Base-by-base conservation (phyloP, 1,284 basidiomycete genomes). In the Marasmius oreades region DNA sequence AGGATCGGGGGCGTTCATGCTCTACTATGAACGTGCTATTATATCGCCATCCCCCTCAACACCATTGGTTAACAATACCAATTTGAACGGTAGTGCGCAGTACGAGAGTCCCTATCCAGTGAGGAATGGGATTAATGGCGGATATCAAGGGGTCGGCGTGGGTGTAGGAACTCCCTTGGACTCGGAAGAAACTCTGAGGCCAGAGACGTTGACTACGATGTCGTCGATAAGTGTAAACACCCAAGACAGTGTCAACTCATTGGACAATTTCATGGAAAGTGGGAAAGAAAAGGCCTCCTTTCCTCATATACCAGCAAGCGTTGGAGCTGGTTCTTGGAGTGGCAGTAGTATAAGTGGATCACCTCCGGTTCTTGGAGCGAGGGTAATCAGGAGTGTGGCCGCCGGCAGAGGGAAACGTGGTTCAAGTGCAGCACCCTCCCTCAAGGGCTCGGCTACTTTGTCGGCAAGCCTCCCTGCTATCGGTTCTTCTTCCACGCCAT, bases 1-100 rank as follows among this genome's bases (percentile, higher is more conserved):
- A 69, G 85, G 85, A 39, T 77, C 79, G 14, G 84, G 84, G 43
- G 90, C 84, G 51, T 94, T 95, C 68, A 90, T 97, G 88, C 78
- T 96, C 42, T 96, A 93, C 66, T 97, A 97, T 66, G 93, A 97
- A 75, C 80, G 85, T 45, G 83, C 88, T 42, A 72, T 74, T 62
- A 70, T 70, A 61, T 73, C 73, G 54, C 60, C 56, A 59, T 44
- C 60, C 56, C 50, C 46, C n/a, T 28, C 34, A 18, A 31, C 55
- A 22, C 14, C 45, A 11, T 8, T 33, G 16, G 48, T 39, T 24
- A 44, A 55, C 51, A 20, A 37, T 12, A 28, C 28, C 11, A 14
- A 28, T 12, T 34, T 20, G 39, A 31, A 43, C 20, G 42, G 42
- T 8, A 43, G 39, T 31, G 37, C 52, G 23, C 16, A 20, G 18